A percentile compares a stretch with the other conserved stretches of the same genome.
Conservation (phyloP, 495 filamentous ascomycete species). For the Podospora appendiculata region DNA sequence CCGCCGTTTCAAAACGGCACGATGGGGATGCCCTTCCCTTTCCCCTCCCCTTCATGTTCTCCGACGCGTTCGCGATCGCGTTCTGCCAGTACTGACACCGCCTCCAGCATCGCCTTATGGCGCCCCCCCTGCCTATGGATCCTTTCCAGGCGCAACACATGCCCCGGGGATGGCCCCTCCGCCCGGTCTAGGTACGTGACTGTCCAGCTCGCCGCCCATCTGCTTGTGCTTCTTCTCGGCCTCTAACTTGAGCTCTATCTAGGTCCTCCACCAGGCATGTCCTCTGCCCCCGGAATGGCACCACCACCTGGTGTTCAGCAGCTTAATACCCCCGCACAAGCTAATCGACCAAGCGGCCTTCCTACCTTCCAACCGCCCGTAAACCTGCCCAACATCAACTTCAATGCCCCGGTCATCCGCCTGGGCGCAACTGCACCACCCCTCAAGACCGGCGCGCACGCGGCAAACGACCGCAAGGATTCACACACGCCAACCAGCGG, state of each 20-base stretch:
- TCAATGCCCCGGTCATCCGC: slow-evolving; percentile 93
- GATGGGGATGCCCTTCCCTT: no score
- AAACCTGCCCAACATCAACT: slow-evolving; percentile 97
- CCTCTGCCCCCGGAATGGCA: slow-evolving; percentile 69
- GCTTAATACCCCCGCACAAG: slow-evolving; percentile 53
- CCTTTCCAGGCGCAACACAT: slow-evolving; percentile 57
- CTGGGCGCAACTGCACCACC: slow-evolving; percentile 65
- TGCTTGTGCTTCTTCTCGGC: not conserved
- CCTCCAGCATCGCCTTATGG: slow-evolving; percentile 50
- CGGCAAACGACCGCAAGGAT: slow-evolving; percentile 37
- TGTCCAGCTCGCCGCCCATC: slow-evolving; percentile 5
- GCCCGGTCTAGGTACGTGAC: slow-evolving; percentile 73
- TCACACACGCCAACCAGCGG: slow-evolving; percentile 33
- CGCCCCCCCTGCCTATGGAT: slow-evolving; percentile 61
- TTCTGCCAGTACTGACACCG: slow-evolving; percentile 8
- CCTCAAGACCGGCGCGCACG: slow-evolving; percentile 48
- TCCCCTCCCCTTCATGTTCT: no score
- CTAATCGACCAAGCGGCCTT: slow-evolving; percentile 69
- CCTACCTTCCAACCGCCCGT: slow-evolving; percentile 83
- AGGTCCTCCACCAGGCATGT: slow-evolving; percentile 65
- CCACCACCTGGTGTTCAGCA: slow-evolving; percentile 76
- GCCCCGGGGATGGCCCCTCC: slow-evolving; percentile 64
- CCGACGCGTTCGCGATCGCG: not conserved
- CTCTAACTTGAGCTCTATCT: not conserved
- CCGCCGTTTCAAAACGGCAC: not conserved